phyloP scores from a whole-genome alignment of 2,329 filamentous ascomycete genomes.

The Talaromyces sp. region DNA sequence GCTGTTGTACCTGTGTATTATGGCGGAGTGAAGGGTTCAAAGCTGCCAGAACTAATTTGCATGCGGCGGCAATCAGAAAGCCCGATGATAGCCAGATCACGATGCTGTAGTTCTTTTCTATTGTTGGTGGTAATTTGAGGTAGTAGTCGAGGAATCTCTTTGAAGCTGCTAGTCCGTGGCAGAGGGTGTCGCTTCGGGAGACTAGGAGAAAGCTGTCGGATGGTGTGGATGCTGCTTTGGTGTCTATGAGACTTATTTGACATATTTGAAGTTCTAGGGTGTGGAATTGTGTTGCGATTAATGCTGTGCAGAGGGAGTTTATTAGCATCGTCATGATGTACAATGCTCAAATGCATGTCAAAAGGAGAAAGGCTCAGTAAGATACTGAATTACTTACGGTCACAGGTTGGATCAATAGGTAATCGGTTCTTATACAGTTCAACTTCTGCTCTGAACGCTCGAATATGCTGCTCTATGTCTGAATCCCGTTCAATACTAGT shows the following conservation, averaged over 20 bases:
- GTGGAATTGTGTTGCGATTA: constrained; percentile 1
- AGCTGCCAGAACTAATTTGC: neutral
- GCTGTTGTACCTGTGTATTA: constrained; percentile 3
- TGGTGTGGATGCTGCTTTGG: neutral
- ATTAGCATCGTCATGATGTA: neutral
- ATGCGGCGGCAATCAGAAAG: neutral
- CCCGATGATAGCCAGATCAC: neutral
- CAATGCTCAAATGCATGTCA: neutral
- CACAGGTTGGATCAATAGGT: constrained; percentile 1
- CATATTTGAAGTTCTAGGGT: constrained; percentile 4
- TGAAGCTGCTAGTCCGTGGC: constrained; percentile 5
- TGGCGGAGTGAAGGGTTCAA: constrained; percentile 6
- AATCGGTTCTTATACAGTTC: constrained; percentile 12
- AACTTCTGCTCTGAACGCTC: constrained; percentile 3
- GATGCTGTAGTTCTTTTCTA: neutral
- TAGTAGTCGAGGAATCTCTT: constrained; percentile 5
- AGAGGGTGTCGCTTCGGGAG: constrained; percentile 1
- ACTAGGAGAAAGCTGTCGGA: neutral
- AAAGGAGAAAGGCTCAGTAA: too few species aligned
- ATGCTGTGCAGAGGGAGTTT: neutral
- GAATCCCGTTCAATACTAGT: neutral
- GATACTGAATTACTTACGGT: constrained; percentile 3
- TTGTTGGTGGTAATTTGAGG: neutral
- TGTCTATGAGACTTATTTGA: constrained; percentile 5
- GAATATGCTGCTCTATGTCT: constrained; percentile 1